phyloP scores from a whole-genome alignment of 805 yeast species.

The Yarrowia phangngaensis region DNA sequence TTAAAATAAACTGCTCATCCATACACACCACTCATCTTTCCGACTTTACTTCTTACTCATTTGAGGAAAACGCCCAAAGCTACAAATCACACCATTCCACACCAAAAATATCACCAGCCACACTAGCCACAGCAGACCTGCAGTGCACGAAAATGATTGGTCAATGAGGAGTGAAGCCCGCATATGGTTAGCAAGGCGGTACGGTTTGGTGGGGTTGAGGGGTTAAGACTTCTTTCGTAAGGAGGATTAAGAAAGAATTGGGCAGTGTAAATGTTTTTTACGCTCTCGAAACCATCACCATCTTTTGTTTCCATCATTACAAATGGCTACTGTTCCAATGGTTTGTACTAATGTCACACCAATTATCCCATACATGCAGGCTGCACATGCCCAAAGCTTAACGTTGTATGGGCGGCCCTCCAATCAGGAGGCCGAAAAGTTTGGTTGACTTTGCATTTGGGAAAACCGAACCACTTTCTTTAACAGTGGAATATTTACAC shows the following conservation, averaged over 20 bases:
- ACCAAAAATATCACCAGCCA: constrained; percentile 23
- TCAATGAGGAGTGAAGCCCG: constrained; percentile 5
- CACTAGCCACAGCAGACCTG: constrained; percentile 24
- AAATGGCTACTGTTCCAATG: neutral
- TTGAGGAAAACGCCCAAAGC: no score
- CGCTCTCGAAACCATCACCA: no score
- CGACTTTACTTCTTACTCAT: no score
- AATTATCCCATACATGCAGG: no score
- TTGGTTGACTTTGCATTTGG: constrained; percentile 27
- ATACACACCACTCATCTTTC: no score
- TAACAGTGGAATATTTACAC: constrained; percentile 22
- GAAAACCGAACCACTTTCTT: constrained; percentile 22
- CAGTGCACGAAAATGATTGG: constrained; percentile 6
- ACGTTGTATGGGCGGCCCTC: neutral
- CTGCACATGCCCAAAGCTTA: constrained; percentile 21
- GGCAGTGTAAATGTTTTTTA: no score
- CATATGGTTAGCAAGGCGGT: constrained; percentile 12
- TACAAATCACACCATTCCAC: neutral
- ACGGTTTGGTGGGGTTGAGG: no score
- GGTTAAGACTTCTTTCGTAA: no score
- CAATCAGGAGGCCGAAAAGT: constrained; percentile 24
- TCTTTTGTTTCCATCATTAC: neutral
- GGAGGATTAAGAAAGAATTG: no score
- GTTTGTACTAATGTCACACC: no score
- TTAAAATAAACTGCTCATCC: no score